Percentiles rank a stretch among this genome's conserved stretches.
phyloP scores from a whole-genome alignment of 768 basidiomycete species.

The Cystofilobasidium capitatum region DNA sequence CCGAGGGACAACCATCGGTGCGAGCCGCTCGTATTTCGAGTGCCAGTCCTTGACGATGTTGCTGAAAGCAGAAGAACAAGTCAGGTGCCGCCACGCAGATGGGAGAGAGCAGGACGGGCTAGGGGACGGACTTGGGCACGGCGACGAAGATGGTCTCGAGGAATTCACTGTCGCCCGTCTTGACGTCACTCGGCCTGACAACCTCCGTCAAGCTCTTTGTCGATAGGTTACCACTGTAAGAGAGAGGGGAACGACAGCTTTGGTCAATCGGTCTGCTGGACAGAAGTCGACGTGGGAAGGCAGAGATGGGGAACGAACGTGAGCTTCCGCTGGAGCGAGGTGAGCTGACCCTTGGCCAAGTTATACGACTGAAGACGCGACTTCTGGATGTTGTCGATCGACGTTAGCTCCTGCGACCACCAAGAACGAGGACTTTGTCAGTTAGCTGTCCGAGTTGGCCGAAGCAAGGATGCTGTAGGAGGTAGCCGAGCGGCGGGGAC shows the following conservation, averaged over 20 bases:
- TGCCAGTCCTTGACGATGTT: slow-evolving; percentile 79
- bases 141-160: slow-evolving; percentile 85
- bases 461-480: not conserved
- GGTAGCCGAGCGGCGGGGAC: not conserved
- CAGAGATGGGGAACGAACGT: slow-evolving; percentile 48
- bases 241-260: too few relatives aligned
- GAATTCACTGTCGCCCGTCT: slow-evolving; percentile 77
- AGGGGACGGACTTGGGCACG: slow-evolving; percentile 67
- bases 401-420: slow-evolving; percentile 67
- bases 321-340: slow-evolving; percentile 89
- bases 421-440: not conserved
- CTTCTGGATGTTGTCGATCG: slow-evolving; percentile 91
- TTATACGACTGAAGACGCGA: slow-evolving; percentile 84
- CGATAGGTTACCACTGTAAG: slow-evolving; percentile 79
- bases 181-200: slow-evolving; percentile 66
- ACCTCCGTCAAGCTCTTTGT: slow-evolving; percentile 76
- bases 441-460: not conserved
- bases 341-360: slow-evolving; percentile 80
- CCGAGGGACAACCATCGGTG: slow-evolving; percentile 84
- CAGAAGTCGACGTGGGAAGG: not conserved
- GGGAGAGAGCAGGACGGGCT: not conserved
- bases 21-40: slow-evolving; percentile 73
- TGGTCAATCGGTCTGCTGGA: not conserved
- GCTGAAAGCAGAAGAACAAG: slow-evolving; percentile 43
- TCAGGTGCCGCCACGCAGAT: not conserved